Percentiles rank a stretch among this genome's conserved stretches.
phyloP scores from a whole-genome alignment of 1,139 yeast species.

The Meyerozyma carpophila region DNA sequence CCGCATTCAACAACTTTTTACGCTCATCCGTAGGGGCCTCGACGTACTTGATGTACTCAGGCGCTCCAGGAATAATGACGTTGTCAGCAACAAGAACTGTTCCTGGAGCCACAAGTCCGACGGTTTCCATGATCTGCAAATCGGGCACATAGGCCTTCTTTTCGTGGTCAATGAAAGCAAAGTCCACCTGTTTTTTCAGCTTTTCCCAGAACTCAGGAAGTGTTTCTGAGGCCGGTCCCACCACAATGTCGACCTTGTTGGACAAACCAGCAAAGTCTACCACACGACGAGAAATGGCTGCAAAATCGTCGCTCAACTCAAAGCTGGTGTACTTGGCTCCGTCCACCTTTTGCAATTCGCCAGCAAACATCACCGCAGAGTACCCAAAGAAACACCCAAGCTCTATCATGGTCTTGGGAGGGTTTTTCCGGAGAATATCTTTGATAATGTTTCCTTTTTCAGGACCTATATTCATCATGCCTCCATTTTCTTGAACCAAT shows the following conservation, averaged over 20 bases:
- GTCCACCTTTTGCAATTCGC: slow-evolving; percentile 17
- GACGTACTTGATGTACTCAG: slow-evolving; percentile 37
- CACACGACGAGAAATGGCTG: slow-evolving; percentile 24
- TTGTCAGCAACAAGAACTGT: slow-evolving; percentile 40
- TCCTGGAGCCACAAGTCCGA: slow-evolving; percentile 36
- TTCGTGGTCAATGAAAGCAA: slow-evolving; percentile 40
- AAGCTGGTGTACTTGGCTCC: slow-evolving; percentile 33
- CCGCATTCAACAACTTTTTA: slow-evolving; percentile 18
- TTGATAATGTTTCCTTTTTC: slow-evolving; percentile 26
- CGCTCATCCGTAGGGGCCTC: slow-evolving; percentile 33
- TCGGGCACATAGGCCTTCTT: slow-evolving; percentile 38
- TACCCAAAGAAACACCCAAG: slow-evolving; percentile 44
- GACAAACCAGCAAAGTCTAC: slow-evolving; percentile 34
- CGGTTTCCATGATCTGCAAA: slow-evolving; percentile 35
- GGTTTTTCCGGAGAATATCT: slow-evolving; percentile 16
- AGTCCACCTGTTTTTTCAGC: slow-evolving; percentile 20
- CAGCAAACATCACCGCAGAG: slow-evolving; percentile 34
- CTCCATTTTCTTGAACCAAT: slow-evolving; percentile 1
- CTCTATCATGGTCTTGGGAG: slow-evolving; percentile 34
- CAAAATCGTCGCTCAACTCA: slow-evolving; percentile 29
- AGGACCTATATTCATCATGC: slow-evolving; percentile 30
- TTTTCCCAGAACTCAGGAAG: slow-evolving; percentile 21
- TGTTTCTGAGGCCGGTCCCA: slow-evolving; percentile 30
- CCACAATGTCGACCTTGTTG: slow-evolving; percentile 25
- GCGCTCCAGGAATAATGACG: slow-evolving; percentile 29